These are phyloP conservation scores for Coprinellus aureogranulatus DNA, from an alignment of 768 basidiomycete genomes.

Conservation along the genomic window DNA sequence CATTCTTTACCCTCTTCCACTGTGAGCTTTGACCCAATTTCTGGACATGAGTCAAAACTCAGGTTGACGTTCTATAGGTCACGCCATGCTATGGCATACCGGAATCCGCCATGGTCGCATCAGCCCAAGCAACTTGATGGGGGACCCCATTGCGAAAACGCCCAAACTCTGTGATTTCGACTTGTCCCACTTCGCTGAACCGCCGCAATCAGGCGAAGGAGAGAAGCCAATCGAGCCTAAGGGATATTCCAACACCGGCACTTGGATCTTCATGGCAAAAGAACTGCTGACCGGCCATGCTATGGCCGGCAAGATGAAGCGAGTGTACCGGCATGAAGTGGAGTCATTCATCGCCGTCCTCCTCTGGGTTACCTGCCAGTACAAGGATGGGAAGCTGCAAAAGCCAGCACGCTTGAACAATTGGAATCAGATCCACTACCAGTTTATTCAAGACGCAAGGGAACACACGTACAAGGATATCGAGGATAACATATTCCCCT, in stretches of 20 bases:
- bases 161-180: background rate
- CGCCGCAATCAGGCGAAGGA: no score
- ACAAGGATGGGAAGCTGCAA: background rate
- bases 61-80: background rate
- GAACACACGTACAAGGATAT: background rate
- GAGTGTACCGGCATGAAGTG: background rate
- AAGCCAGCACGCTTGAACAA: background rate
- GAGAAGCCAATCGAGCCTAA: background rate
- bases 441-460: background rate
- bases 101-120: background rate
- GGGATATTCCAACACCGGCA: background rate
- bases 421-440: background rate
- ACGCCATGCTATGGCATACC: background rate
- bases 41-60: background rate
- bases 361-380: background rate
- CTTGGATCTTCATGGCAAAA: background rate
- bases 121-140: background rate
- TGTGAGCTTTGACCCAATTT: background rate
- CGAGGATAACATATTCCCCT: no score
- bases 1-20: background rate
- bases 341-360: background rate
- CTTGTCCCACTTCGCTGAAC: background rate
- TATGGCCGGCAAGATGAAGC: background rate
- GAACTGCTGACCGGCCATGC: background rate
- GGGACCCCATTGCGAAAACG: background rate